Percentiles rank a stretch among this genome's conserved stretches.
These are phyloP conservation scores for Fusarium agapanthi DNA, from an alignment of 2,329 filamentous ascomycete genomes.

Conservation along the genomic window DNA sequence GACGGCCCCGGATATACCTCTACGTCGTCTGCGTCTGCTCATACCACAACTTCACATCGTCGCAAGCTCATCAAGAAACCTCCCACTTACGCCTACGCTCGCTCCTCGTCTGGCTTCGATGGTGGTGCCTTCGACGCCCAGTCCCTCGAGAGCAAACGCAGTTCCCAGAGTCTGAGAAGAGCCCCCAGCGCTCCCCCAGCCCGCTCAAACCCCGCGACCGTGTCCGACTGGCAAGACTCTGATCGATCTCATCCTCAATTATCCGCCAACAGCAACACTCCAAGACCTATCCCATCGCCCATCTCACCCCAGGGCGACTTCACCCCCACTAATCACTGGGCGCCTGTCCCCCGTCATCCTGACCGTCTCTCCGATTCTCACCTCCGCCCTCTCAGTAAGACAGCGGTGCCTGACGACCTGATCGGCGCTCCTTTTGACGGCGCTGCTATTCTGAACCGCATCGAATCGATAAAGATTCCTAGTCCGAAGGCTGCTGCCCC, in stretches of 20 bases:
- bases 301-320: constrained; percentile 57
- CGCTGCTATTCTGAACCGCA: constrained; percentile 66
- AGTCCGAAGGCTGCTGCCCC: constrained; percentile 43
- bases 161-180: constrained; percentile 69
- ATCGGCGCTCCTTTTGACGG: constrained; percentile 73
- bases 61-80: constrained; percentile 72
- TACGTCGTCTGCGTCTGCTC: constrained; percentile 44
- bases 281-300: constrained; percentile 58
- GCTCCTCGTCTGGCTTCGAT: constrained; percentile 61
- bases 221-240: constrained; percentile 55
- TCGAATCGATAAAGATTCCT: constrained; percentile 61
- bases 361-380: constrained; percentile 43
- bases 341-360: constrained; percentile 40
- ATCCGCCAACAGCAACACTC: constrained; percentile 55
- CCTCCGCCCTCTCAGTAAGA: constrained; percentile 38
- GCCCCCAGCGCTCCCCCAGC: constrained; percentile 67
- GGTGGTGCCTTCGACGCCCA: constrained; percentile 59
- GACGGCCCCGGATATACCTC: constrained; percentile 53
- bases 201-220: constrained; percentile 58
- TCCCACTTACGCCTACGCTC: constrained; percentile 58
- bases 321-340: constrained; percentile 47
- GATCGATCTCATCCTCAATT: constrained; percentile 42
- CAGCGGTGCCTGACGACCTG: constrained; percentile 60
- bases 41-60: constrained; percentile 61
- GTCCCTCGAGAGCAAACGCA: constrained; percentile 69